Conservation (phyloP, 2,329 filamentous ascomycete species). For the Colletotrichum tofieldiae region DNA sequence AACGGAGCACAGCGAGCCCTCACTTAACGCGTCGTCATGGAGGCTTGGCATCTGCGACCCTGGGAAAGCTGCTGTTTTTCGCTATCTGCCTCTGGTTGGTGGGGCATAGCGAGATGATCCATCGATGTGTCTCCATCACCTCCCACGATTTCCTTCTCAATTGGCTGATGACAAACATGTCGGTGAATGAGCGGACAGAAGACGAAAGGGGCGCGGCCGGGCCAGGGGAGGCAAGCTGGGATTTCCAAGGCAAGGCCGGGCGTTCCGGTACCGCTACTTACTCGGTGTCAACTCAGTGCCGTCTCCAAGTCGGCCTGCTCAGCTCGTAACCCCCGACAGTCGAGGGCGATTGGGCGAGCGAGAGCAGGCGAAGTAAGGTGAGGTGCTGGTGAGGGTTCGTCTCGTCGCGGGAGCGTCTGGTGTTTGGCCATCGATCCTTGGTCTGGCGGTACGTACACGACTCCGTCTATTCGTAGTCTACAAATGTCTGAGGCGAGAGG, state of each 20-base stretch:
- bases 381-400: constrained; percentile 25
- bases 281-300: neutral
- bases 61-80: neutral
- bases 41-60: neutral
- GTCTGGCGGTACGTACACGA: neutral
- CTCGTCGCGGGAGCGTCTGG: constrained; percentile 38
- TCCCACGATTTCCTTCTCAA: too few relatives aligned
- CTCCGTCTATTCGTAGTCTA: neutral
- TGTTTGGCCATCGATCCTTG: constrained; percentile 32
- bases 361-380: neutral
- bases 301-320: neutral
- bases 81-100: neutral
- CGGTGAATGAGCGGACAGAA: neutral
- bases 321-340: neutral
- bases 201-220: neutral
- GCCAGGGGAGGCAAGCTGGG: neutral
- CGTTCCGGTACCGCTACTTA: constrained; percentile 17
- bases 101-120: neutral
- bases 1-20: neutral
- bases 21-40: neutral
- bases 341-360: neutral
- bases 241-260: constrained; percentile 15
- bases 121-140: neutral
- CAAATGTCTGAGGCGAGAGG: neutral
- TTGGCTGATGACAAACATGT: neutral